Evolutionary conservation across 805 yeast genomes (phyloP), one percentile per base, ranked within the genome.

Genomic region (Candida namnaoensis): DNA sequence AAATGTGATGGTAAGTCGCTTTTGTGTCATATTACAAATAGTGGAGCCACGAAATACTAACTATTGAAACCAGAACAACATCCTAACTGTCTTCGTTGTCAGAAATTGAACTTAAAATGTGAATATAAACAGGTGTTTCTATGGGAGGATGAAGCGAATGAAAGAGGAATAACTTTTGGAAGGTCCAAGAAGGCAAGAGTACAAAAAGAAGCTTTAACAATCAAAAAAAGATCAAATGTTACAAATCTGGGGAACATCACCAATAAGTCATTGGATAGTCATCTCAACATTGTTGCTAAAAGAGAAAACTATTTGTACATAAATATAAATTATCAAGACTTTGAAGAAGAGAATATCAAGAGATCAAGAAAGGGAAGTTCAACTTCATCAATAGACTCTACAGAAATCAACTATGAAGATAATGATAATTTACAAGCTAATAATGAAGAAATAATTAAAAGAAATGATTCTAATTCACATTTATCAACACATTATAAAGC

Each of bases 121-220:
- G 42, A 19, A 30, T 60, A 53, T 36, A 49, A 47, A 5, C 19
- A 50, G 26, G 46, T 33, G 8, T 45, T 56, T 7, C 46, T 51
- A 0, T 66, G 68, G 68, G 68, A 65, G 36, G 68, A 65, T 28
- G 69, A 66, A 12, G 69, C 68, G 5, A 26, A 47, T 2, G 47
- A 56, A 28, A 45, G 54, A 39, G 69, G 69, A 0, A 54, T 63
- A 7, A 50, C 67, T 1, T 64, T 65, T 47, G 69, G 71, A 1
- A 46, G 71, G 23, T 64, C 68, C 0, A 45, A 52, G 15, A 48
- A 51, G 37, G 57, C 58, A 6, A 43, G 54, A 37, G 34, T 36
- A 26, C 12, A 46, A 33, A 34, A 41, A 38, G 25, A 35, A 30
- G n/a, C 36, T 39, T 45, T 10, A 37, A 50, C n/a, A 33, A 44